Evolutionary conservation across 1,284 basidiomycete genomes (phyloP), one percentile per base, ranked within the genome.

Genomic region (Schizopora paradoxa): DNA sequence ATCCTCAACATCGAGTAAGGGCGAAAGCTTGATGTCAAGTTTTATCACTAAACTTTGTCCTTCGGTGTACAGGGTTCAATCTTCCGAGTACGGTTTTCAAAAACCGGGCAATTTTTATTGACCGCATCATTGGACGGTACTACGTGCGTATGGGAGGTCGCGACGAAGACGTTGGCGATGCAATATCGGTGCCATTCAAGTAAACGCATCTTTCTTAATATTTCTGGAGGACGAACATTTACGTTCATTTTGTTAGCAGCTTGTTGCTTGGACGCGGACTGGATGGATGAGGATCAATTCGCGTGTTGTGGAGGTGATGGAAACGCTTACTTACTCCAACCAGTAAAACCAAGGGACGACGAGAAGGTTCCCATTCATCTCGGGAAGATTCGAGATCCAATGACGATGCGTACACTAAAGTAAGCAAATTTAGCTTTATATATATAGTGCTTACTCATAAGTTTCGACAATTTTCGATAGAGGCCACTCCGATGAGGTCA

Each of bases 221-320:
- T 49, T 38, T 19, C 11, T 38, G 21, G 33, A 41, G 13, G 11
- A 10, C 11, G 2, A 19, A 25, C 25, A 2, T 16, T 35, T 25
- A 11, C 22, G 7, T 5, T 6, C 5, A 31, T 6, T 19, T 8
- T 23, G 2, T 41, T 18, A 7, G 5, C 6, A 79, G 86, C 82
- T 59, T 86, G 83, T 56, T 86, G 86, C 59, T 62, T 91, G 58
- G 88, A 91, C 56, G 74, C 86, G 13, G 86, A 86, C 49, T 91
- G 89, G 88, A 56, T 91, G 26, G 76, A 79, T 46, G 80, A 87
- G 16, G 68, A 73, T 16, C 76, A 73, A 4, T 91, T 90, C 55
- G 83, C 78, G 11, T 84, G 76, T 33, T 85, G 82, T 56, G 84
- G 85, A 23, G 81, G 84, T 22, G 87, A 91, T 60, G 68, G 68